Evolutionary conservation across 176 grass and related monocot genomes (phyloP), one percentile per base, ranked within the genome.

Genomic region (Bromus sterilis): DNA sequence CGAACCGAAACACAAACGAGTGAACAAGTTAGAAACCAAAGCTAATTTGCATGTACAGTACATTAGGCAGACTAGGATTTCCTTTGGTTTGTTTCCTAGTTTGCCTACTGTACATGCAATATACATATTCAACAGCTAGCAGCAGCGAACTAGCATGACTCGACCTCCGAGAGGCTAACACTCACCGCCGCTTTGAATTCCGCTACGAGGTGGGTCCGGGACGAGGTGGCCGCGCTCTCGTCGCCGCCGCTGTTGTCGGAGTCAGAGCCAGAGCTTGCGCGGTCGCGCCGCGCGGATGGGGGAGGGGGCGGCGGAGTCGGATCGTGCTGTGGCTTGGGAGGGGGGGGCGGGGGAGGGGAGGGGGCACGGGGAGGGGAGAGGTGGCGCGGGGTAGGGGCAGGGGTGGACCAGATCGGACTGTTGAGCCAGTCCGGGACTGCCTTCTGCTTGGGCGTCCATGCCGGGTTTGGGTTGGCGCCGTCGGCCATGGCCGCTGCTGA

Each of bases 341-440:
- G 65, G 11, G 77, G 78, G 12, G 89, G 81, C 13, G 84, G 86
- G 7, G 51, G 69, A 6, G 80, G 58, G 6, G 75, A 76, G 2
- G 87, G 85, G 11, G 65, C 66, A 49, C 82, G 91, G 56, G 59
- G 73, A 11, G 74, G 85, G 75, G 83, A 82, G 49, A 69, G 55
- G 49, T 28, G 64, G 33, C 35, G 79, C 21, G 75, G 63, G 43
- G 73, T 4, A 40, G 92, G 80, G n/a, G 91, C 80, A n/a, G n/a
- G n/a, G n/a, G n/a, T n/a, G 15, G 78, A 94, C 92, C 95, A 97
- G 83, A 97, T 89, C 67, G 92, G 95, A 68, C 23, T 97, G 84
- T 97, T 97, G 69, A 97, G 95, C 95, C 92, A 97, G 56, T 89
- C 89, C 53, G 95, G 95, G 14, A 94, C 80, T 41, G 79, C 72